Evolutionary conservation across 1,139 yeast species (phyloP), one percentile per base, ranked within the genome.

Genomic region (Scheffersomyces illinoinensis): DNA sequence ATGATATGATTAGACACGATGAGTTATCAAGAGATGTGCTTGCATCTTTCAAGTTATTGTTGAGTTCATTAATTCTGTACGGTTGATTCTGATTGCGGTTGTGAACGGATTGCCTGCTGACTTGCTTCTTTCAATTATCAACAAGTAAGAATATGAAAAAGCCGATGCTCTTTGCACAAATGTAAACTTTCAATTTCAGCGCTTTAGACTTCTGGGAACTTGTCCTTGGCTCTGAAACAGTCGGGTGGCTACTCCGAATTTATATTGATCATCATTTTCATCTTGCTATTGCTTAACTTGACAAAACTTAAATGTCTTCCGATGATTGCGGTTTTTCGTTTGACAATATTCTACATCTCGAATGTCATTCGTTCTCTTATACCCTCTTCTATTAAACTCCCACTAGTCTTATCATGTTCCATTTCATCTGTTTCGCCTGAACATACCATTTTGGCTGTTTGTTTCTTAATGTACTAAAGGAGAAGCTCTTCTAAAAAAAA

Each of bases 381-480:
- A 4, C 14, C 12, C 43, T 33, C 43, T 33, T 33, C 43, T 33
- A 14, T 33, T 33, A 17, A 33, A 10, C 43, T 8, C 17, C 23
- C 49, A 50, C 47, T 19, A 21, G 24, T 39, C 47, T 51, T 26
- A 50, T 26, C 7, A 7, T 39, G 21, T 33, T 20, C 12, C 17
- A 12, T 12, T 10, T 33, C 43, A 33, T 33, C 43, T 12, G 4
- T 33, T 33, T 33, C 43, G 14, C 7, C 43, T 33, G n/a, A 21
- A 48, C 51, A 48, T 48, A 48, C 51, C 51, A 48, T 48, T 48
- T 48, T 48, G 51, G 51, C 51, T 48, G 24, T 48, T 48, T 48
- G 51, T 48, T 48, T 48, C 21, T 48, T 48, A 48, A 21, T 48
- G 51, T 48, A 48, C 51, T 48, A 48, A 48, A 48, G 51, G 51